Evolutionary conservation across 495 filamentous ascomycete species (phyloP).

Genomic region (Aspergillus avenaceus): DNA sequence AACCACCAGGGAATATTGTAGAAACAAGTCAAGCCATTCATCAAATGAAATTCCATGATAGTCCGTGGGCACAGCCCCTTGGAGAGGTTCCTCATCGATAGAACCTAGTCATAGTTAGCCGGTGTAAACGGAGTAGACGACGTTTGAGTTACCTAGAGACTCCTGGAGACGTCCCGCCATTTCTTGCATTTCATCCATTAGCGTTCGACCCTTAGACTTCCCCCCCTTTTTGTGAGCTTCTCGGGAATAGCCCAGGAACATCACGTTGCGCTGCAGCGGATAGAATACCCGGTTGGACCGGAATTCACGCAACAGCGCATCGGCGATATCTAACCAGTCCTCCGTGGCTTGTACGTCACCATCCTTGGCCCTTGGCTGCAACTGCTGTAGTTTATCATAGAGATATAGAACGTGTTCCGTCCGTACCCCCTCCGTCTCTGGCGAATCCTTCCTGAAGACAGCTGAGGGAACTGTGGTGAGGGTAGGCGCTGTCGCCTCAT

Average conservation of each 20-base stretch:
- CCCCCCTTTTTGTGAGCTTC: conserved; percentile 43
- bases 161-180: conserved; percentile 62
- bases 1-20: conserved; percentile 73
- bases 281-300: conserved; percentile 73
- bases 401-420: conserved; percentile 53
- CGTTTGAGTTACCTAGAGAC: conserved; percentile 39
- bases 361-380: conserved; percentile 44
- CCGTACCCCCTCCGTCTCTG: conserved; percentile 35
- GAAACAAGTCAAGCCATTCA: conserved; percentile 86
- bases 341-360: conserved; percentile 51
- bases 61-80: conserved; percentile 47
- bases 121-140: neutral
- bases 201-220: conserved; percentile 17
- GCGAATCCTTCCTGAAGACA: conserved; percentile 11
- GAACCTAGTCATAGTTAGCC: conserved; percentile 18
- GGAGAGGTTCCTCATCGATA: conserved; percentile 23
- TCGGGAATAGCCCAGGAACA: conserved; percentile 61
- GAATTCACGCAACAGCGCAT: conserved; percentile 75
- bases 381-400: conserved; percentile 50
- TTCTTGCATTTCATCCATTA: conserved; percentile 59
- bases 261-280: conserved; percentile 63
- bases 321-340: conserved; percentile 72
- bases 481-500: conserved; percentile 10
- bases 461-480: conserved; percentile 17
- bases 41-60: conserved; percentile 78